Evolutionary conservation across 2,329 filamentous ascomycete species (phyloP), one percentile per base, ranked within the genome.

Genomic region (Colletotrichum chrysophilum): DNA sequence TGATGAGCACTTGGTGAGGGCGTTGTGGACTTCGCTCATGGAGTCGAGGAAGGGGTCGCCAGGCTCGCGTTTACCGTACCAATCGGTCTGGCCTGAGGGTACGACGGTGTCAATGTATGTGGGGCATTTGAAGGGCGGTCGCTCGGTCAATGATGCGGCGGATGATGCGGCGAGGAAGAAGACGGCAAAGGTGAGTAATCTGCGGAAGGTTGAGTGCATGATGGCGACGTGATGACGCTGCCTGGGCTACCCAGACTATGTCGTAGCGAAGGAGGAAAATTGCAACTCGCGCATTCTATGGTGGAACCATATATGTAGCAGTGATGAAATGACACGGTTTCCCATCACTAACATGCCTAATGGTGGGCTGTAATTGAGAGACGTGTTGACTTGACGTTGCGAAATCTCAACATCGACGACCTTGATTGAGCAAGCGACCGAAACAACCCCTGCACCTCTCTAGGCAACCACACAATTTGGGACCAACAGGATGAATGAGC

Each of bases 21-120:
- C 7, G 3, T 60, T 7, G 55, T 76, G 74, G 13, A 76, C 70
- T 18, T 32, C 66, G 4, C 24, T 52, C 66, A 76, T 70, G 36
- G 58, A 62, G 6, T 56, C n/a, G 16, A 76, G 71, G 52, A 73
- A 36, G 9, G 56, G 38, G 26, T 68, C 58, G 28, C 58, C 70
- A 10, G 58, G 43, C 5, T 74, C 71, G 32, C 66, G 71, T 28
- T 28, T 43, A 7, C 71, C 71, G 24, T 70, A 70, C 18, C 6
- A 28, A 5, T 4, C 5, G 9, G 16, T 16, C 21, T 66, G 67
- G 24, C 71, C 67, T 1, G 26, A 16, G 3, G 74, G 64, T 1
- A 76, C 60, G 13, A 70, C 52, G 16, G 66, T 70, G 30, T 70
- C 64, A n/a, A 76, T 74, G 28, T 76, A 60, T 4, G 58, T 70